phyloP scores from a whole-genome alignment of 2,329 filamentous ascomycete genomes.

The Paraconiothyrium brasiliense region DNA sequence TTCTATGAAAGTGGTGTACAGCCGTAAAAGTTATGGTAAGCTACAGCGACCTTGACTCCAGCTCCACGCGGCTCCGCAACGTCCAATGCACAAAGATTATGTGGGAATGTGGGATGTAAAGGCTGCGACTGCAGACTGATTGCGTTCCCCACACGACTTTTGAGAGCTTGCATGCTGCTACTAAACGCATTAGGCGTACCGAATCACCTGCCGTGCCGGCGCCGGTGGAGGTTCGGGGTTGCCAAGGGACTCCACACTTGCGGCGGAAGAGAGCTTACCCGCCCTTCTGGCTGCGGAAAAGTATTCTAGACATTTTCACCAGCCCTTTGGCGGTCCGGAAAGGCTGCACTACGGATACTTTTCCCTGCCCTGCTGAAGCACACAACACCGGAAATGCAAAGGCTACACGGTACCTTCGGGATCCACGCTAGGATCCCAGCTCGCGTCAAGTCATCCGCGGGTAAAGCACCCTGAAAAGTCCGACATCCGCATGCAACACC shows the following conservation, averaged over 20 bases:
- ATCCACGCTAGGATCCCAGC: background rate
- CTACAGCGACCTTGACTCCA: constrained; percentile 15
- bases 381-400: background rate
- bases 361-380: background rate
- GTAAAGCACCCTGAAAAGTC: background rate
- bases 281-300: constrained; percentile 12
- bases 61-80: constrained; percentile 26
- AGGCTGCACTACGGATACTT: constrained; percentile 9
- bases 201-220: constrained; percentile 46
- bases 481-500: background rate
- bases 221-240: constrained; percentile 34
- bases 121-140: constrained; percentile 36
- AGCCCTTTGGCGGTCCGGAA: background rate
- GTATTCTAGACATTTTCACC: background rate
- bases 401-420: background rate
- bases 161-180: constrained; percentile 33
- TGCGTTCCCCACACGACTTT: constrained; percentile 43
- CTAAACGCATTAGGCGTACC: constrained; percentile 38
- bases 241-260: constrained; percentile 36
- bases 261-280: constrained; percentile 40
- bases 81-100: constrained; percentile 22
- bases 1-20: constrained; percentile 7
- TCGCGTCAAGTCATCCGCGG: background rate
- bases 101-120: constrained; percentile 25
- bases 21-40: constrained; percentile 10